Percentiles rank a stretch among this genome's conserved stretches.
These are phyloP conservation scores for Zopfochytrium polystomum DNA, from an alignment of 371 early-diverging fungal genomes.

Conservation along the genomic window DNA sequence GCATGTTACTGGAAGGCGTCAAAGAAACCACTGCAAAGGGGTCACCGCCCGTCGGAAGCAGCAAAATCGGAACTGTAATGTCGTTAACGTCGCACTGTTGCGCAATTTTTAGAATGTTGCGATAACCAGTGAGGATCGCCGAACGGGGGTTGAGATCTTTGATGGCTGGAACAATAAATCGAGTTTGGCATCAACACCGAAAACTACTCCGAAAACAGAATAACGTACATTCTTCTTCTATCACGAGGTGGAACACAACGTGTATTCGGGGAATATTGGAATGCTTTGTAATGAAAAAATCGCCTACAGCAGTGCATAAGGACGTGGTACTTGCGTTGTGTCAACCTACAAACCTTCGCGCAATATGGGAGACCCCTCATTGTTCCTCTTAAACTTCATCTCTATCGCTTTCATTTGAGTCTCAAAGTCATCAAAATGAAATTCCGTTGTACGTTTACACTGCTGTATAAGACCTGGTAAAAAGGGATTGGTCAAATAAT, in stretches of 20 bases:
- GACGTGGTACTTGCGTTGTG: too few relatives aligned
- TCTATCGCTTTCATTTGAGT: slow-evolving; percentile 54
- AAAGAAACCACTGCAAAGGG: too few relatives aligned
- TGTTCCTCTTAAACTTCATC: too few relatives aligned
- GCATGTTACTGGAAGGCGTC: slow-evolving; percentile 27
- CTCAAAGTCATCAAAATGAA: slow-evolving; percentile 72
- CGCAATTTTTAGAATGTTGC: slow-evolving; percentile 61
- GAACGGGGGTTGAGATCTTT: slow-evolving; percentile 53
- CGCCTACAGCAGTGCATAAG: slow-evolving; percentile 53
- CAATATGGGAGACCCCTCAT: too few relatives aligned
- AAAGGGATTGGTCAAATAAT: too few relatives aligned
- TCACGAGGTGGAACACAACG: slow-evolving; percentile 68
- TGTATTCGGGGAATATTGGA: slow-evolving; percentile 72
- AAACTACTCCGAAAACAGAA: too few relatives aligned
- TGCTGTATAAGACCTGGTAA: slow-evolving; percentile 59
- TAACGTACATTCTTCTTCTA: slow-evolving; percentile 53
- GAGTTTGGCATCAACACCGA: neutral
- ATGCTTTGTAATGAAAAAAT: slow-evolving; percentile 73
- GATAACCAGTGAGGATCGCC: slow-evolving; percentile 58
- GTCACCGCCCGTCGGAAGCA: slow-evolving; percentile 54
- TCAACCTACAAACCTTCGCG: too few relatives aligned
- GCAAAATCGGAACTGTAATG: slow-evolving; percentile 62
- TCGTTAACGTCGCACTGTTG: slow-evolving; percentile 66
- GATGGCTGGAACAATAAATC: slow-evolving; percentile 8
- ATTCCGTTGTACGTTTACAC: slow-evolving; percentile 69